Percentiles rank a stretch among this genome's conserved stretches.
phyloP scores from a whole-genome alignment of 2,329 filamentous ascomycete species.

The Trichoderma atroviride region DNA sequence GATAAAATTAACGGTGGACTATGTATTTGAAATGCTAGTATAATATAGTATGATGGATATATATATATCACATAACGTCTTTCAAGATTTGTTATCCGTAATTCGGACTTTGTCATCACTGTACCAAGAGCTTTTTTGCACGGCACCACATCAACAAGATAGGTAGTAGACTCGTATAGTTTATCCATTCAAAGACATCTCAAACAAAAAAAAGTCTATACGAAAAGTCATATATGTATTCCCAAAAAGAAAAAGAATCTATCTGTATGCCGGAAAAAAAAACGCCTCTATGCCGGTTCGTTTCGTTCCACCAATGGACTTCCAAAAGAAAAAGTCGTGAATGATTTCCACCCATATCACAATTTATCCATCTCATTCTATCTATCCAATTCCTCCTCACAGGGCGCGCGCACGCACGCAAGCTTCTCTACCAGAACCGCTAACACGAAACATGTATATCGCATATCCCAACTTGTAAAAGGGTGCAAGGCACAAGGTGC shows the following conservation, averaged over 20 bases:
- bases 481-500: not conserved
- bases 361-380: slow-evolving; percentile 1
- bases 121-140: no score
- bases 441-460: slow-evolving; percentile 6
- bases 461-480: not conserved
- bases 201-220: not conserved
- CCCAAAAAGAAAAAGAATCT: slow-evolving; percentile 2
- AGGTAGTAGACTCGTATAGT: not conserved
- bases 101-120: not conserved
- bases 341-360: not conserved
- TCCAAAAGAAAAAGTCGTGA: not conserved
- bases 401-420: not conserved
- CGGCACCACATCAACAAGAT: not conserved
- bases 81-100: not conserved
- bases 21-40: not conserved
- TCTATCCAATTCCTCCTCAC: not conserved
- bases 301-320: slow-evolving; percentile 7
- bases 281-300: slow-evolving; percentile 30
- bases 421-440: slow-evolving; percentile 15
- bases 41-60: not conserved
- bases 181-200: not conserved
- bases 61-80: not conserved
- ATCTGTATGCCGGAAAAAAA: slow-evolving; percentile 18
- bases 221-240: not conserved
- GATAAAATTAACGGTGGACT: not conserved